These are phyloP conservation scores for Papiliotrema flavescens DNA, from an alignment of 1,284 basidiomycete species.

Conservation along the genomic window DNA sequence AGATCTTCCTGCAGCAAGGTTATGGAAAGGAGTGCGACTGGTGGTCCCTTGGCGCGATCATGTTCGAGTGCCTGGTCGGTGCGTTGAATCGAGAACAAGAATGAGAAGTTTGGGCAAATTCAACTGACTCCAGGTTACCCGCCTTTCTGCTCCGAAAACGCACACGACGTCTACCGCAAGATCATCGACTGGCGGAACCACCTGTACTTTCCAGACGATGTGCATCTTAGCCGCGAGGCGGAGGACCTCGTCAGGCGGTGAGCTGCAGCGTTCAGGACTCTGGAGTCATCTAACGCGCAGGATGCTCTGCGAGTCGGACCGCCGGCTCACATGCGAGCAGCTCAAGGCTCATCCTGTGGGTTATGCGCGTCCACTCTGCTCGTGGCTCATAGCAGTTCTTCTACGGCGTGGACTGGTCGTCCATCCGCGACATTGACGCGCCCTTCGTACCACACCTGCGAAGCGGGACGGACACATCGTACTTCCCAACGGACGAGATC, in stretches of 20 bases:
- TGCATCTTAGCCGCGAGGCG: conserved; percentile 86
- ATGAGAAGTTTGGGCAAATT: neutral
- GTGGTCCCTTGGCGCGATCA: conserved; percentile 97
- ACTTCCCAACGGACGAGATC: conserved; percentile 96
- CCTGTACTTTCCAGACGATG: conserved; percentile 91
- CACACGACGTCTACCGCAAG: conserved; percentile 97
- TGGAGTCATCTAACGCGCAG: conserved; percentile 24
- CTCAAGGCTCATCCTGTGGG: conserved; percentile 76
- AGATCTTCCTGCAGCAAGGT: conserved; percentile 96
- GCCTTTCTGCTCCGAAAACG: conserved; percentile 96
- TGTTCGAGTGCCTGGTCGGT: conserved; percentile 95
- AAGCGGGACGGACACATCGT: conserved; percentile 89
- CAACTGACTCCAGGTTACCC: conserved; percentile 62
- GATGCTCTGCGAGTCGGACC: conserved; percentile 79
- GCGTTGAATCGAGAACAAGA: conserved; percentile 14
- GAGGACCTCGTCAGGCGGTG: conserved; percentile 83
- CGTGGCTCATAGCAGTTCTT: conserved; percentile 61
- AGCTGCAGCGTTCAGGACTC: conserved; percentile 7
- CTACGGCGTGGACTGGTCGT: conserved; percentile 90
- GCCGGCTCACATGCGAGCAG: conserved; percentile 75
- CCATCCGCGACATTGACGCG: conserved; percentile 86
- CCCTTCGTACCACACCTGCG: conserved; percentile 92
- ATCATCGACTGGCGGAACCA: conserved; percentile 94
- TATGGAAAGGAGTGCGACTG: conserved; percentile 98
- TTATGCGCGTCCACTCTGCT: neutral